A percentile compares a stretch with the other conserved stretches of the same genome.
phyloP scores from a whole-genome alignment of 2,329 filamentous ascomycete genomes.

The Monilinia polystroma region DNA sequence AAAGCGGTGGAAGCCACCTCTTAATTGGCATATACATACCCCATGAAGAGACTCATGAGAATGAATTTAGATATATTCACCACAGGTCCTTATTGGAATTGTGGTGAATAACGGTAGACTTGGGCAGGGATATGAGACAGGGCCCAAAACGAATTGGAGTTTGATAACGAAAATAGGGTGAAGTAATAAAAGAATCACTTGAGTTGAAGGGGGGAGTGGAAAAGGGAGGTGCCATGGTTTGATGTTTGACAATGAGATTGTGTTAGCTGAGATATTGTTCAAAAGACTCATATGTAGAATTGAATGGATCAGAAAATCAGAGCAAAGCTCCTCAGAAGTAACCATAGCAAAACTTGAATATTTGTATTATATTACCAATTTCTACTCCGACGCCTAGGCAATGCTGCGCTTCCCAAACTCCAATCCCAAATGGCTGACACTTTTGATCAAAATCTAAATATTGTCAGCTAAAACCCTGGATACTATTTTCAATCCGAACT shows the following conservation, averaged over 20 bases:
- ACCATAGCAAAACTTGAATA: constrained; percentile 16
- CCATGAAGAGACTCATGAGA: not conserved
- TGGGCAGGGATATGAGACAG: not conserved
- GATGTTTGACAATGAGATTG: not conserved
- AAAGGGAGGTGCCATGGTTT: not conserved
- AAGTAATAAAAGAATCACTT: not conserved
- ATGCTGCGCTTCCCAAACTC: constrained; percentile 24
- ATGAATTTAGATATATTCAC: not conserved
- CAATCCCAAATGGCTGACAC: constrained; percentile 1
- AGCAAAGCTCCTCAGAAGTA: not conserved
- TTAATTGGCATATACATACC: not conserved
- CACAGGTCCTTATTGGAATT: not conserved
- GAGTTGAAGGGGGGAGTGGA: not conserved
- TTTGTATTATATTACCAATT: constrained; percentile 22
- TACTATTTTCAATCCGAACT: constrained; percentile 21
- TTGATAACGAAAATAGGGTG: not conserved
- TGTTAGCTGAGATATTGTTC: not conserved
- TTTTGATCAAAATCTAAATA: constrained; percentile 27
- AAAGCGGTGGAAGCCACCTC: not conserved
- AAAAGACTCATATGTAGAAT: not conserved
- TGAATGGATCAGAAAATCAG: not conserved
- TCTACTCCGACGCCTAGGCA: constrained; percentile 22
- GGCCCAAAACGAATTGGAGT: not conserved
- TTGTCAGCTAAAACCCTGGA: constrained; percentile 9
- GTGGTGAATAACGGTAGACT: not conserved